These are phyloP conservation scores for Peronospora destructor DNA, from an alignment of 352 stramenopile species.

Conservation along the genomic window DNA sequence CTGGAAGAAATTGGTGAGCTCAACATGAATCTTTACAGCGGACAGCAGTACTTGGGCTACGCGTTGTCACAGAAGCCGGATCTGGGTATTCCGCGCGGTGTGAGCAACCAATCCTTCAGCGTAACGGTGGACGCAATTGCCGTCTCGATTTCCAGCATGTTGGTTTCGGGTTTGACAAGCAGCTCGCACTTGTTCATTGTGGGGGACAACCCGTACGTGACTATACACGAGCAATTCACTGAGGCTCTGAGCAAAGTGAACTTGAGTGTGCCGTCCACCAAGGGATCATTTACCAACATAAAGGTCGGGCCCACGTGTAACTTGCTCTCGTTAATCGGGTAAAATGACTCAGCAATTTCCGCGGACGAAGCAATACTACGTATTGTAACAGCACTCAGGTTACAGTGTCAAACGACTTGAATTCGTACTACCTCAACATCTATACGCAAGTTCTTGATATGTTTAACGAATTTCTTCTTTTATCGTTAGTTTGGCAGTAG, in stretches of 20 bases:
- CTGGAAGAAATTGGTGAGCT: constrained; percentile 49
- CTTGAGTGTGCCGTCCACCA: constrained; percentile 34
- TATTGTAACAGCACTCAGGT: neutral
- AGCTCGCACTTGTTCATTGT: constrained; percentile 47
- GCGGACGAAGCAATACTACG: neutral
- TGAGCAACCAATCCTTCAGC: constrained; percentile 38
- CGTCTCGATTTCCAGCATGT: constrained; percentile 33
- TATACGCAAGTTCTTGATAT: neutral
- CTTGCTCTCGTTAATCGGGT: constrained; percentile 12
- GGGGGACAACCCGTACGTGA: constrained; percentile 41
- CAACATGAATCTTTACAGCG: constrained; percentile 66
- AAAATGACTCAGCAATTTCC: neutral
- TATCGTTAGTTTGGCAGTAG: neutral
- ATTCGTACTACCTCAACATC: too few species aligned
- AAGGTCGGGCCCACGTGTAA: constrained; percentile 15
- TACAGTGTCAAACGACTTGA: neutral
- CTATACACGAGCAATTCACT: constrained; percentile 25
- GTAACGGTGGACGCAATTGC: constrained; percentile 31
- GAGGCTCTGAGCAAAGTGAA: constrained; percentile 40
- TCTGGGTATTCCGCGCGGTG: constrained; percentile 42
- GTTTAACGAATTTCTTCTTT: too few species aligned
- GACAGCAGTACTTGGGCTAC: constrained; percentile 54
- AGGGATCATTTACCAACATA: constrained; percentile 11
- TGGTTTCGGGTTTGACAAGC: constrained; percentile 25
- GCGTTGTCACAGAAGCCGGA: constrained; percentile 36